A percentile compares a stretch with the other conserved stretches of the same genome.
These are phyloP conservation scores for Cornus florida DNA, from an alignment of 148 eudicot species.

Conservation along the genomic window DNA sequence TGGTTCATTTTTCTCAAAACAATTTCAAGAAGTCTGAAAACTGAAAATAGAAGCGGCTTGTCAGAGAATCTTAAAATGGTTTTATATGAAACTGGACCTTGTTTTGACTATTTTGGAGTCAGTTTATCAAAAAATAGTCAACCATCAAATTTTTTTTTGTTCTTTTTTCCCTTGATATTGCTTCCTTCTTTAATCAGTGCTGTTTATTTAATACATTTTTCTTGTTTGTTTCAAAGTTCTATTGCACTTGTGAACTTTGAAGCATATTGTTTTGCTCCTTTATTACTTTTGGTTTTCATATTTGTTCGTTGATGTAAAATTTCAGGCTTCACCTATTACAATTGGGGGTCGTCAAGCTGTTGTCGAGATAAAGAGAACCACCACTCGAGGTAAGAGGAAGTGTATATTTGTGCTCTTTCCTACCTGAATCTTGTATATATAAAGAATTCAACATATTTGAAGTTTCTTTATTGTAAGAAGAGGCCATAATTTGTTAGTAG, in stretches of 20 bases:
- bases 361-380: slow-evolving; percentile 59
- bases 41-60: too few relatives aligned
- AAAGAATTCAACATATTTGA: not conserved
- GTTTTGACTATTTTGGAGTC: too few relatives aligned
- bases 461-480: not conserved
- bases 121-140: too few relatives aligned
- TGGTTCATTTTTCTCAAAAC: too few relatives aligned
- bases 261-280: not conserved
- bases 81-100: too few relatives aligned
- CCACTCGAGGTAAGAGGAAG: slow-evolving; percentile 41
- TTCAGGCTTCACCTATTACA: slow-evolving; percentile 49
- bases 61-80: too few relatives aligned
- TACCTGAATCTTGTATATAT: not conserved
- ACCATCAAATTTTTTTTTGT: too few relatives aligned
- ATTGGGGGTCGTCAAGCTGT: slow-evolving; percentile 41
- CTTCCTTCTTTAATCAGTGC: not conserved
- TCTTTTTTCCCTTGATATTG: not conserved
- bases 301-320: not conserved
- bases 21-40: too few relatives aligned
- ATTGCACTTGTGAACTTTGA: not conserved
- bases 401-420: not conserved
- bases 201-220: not conserved
- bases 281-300: not conserved
- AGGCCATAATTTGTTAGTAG: not conserved
- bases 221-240: not conserved